phyloP scores from a whole-genome alignment of 345 rosid genomes.

The Melastoma malabathricum region DNA sequence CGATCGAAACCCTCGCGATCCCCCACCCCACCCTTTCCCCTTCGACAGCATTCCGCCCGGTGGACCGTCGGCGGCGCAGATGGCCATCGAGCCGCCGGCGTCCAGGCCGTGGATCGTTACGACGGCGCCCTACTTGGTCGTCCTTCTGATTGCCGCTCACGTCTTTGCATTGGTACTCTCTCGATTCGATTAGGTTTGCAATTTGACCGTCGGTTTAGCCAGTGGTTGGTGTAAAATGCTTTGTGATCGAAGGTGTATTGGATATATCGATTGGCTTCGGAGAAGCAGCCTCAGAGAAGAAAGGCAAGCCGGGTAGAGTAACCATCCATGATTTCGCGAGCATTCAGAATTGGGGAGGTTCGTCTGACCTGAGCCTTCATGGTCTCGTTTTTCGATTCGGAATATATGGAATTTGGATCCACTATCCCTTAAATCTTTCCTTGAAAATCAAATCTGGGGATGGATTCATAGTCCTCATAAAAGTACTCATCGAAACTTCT shows the following conservation, averaged over 20 bases:
- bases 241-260: conserved; percentile 42
- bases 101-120: conserved; percentile 63
- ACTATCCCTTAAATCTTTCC: too few species aligned
- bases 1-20: too few species aligned
- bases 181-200: neutral
- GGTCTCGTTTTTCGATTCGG: too few species aligned
- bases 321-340: too few species aligned
- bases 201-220: neutral
- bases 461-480: too few species aligned
- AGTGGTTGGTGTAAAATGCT: neutral
- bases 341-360: too few species aligned
- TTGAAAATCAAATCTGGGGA: too few species aligned
- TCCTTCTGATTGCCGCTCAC: conserved; percentile 63
- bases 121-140: conserved; percentile 44
- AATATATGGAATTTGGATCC: too few species aligned
- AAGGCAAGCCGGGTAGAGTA: conserved; percentile 35
- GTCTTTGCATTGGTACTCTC: conserved; percentile 57
- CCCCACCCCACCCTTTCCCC: too few species aligned
- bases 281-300: conserved; percentile 59
- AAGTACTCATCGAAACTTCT: too few species aligned
- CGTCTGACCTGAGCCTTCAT: too few species aligned
- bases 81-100: conserved; percentile 32
- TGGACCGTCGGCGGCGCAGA: conserved; percentile 6
- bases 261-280: conserved; percentile 70
- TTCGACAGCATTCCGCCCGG: too few species aligned